Conservation (phyloP, 306 rosid species). For the Benincasa hispida region DNA sequence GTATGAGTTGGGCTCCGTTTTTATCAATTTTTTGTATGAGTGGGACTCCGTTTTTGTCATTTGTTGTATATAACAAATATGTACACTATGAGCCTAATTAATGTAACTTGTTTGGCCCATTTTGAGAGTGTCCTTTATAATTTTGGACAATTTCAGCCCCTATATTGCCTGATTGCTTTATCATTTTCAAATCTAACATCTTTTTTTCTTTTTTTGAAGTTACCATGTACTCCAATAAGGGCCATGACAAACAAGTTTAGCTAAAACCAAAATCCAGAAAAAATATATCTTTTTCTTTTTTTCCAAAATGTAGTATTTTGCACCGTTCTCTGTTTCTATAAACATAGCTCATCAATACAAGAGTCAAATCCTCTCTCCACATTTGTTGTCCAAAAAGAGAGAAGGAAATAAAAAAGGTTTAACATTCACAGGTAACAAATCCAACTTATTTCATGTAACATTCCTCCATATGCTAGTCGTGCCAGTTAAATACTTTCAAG, state of each 20-base stretch:
- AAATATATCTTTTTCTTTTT: too few relatives aligned
- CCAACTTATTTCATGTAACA: background rate
- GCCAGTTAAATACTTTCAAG: slow-evolving; percentile 19
- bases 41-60: too few relatives aligned
- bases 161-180: background rate
- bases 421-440: background rate
- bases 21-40: too few relatives aligned
- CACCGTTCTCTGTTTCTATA: background rate
- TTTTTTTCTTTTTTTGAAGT: too few relatives aligned
- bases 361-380: background rate
- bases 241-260: background rate
- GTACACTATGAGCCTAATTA: too few relatives aligned
- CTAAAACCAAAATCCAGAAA: background rate
- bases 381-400: too few relatives aligned
- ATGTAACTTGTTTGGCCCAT: too few relatives aligned
- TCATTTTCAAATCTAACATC: too few relatives aligned
- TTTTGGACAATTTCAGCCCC: background rate
- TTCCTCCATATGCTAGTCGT: slow-evolving; percentile 34
- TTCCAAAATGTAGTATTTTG: background rate
- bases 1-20: too few relatives aligned
- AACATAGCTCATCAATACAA: background rate
- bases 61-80: too few relatives aligned
- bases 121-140: too few relatives aligned
- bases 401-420: background rate
- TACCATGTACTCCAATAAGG: background rate